A percentile compares a stretch with the other conserved stretches of the same genome.
phyloP scores from a whole-genome alignment of 306 rosid genomes.

The Cucurbita ficifolia region DNA sequence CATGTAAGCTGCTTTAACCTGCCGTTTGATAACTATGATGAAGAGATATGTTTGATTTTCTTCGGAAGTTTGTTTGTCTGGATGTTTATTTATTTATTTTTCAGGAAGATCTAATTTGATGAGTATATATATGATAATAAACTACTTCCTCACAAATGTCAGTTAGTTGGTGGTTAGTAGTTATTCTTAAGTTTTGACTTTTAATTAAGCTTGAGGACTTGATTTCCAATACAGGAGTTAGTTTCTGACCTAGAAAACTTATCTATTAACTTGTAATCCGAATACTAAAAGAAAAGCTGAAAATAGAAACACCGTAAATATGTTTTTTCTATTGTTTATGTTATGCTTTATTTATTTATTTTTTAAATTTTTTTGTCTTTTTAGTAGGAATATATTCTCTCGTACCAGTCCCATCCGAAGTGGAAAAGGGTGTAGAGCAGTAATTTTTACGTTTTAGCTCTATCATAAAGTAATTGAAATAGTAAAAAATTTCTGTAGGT shows the following conservation, averaged over 20 bases:
- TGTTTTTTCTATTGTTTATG: not conserved
- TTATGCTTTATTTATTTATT: no score
- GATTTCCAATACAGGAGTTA: not conserved
- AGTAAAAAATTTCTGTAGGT: not conserved
- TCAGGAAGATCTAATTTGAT: not conserved
- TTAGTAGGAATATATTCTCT: not conserved
- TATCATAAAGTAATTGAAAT: not conserved
- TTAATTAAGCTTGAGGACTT: not conserved
- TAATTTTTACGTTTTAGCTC: not conserved
- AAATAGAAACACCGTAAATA: not conserved
- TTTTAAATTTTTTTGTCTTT: not conserved
- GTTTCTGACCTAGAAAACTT: not conserved
- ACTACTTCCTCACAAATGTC: not conserved
- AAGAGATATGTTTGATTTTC: not conserved
- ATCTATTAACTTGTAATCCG: not conserved
- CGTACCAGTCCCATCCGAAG: not conserved
- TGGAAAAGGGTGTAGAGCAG: not conserved
- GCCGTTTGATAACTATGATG: not conserved
- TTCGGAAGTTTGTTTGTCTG: not conserved
- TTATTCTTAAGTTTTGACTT: not conserved
- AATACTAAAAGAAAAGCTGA: not conserved
- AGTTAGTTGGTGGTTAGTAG: not conserved
- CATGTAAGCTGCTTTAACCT: not conserved
- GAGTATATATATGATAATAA: not conserved
- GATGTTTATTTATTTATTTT: not conserved